Evolutionary conservation across 169 alveolate species (phyloP), one percentile per base, ranked within the genome.

Genomic region (Plasmodium cynomolgi): DNA sequence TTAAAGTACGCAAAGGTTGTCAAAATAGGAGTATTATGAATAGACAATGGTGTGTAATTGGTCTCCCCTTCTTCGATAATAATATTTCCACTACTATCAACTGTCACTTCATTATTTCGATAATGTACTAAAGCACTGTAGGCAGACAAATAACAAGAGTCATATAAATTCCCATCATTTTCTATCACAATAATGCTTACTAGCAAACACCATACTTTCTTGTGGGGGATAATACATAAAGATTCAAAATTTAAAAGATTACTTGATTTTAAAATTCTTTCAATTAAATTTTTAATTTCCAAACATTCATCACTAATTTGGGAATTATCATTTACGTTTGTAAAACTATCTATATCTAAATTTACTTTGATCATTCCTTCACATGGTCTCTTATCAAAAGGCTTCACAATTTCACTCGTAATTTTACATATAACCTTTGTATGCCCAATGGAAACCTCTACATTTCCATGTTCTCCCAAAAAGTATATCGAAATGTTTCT

Each of bases 391-490:
- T 77, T 85, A 29, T 85, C 93, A 85, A 20, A 56, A 1, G 93
- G 93, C 37, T 85, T 85, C n/a, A 85, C 93, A 44, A 85, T 85
- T 75, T 85, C 93, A 85, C 93, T 75, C 56, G 93, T 85, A 11
- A 85, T 85, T 75, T 23, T 85, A 54, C 93, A 85, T 74, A 85
- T 77, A 29, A 85, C 93, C 73, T 85, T 85, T 39, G 93, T 85
- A 54, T 50, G 58, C 13, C 93, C 93, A 50, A 85, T 85, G 37
- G 84, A 47, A 20, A 85, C 47, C 71, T 85, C 93, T 23, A 85
- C 93, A 85, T 85, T 47, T 17, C 93, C 93, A 44, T 85, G 41
- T 3, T 85, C 93, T 23, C 84, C 84, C 34, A 85, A 74, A 85
- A 85, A 85, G 62, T 85, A 74, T 74, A 85, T 85, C 26, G 86